Evolutionary conservation across 1,139 yeast species (phyloP).

Genomic region (Sugiyamaella neomexicana): DNA sequence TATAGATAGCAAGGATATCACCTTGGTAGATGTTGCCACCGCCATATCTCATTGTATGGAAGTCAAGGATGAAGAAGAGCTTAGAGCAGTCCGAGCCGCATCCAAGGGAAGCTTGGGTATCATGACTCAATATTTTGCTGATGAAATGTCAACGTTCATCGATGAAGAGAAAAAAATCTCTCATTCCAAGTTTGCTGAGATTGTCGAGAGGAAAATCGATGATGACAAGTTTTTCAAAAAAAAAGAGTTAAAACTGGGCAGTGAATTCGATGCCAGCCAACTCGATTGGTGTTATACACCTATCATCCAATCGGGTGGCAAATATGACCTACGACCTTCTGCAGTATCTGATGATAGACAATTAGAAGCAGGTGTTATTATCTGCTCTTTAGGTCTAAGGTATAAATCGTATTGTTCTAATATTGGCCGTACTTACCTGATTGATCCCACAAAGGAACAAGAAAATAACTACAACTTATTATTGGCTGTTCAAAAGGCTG

Average conservation of each 20-base stretch:
- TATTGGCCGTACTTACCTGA: conserved; percentile 81
- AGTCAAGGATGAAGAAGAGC: conserved; percentile 77
- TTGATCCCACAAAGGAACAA: conserved; percentile 83
- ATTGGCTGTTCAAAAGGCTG: conserved; percentile 56
- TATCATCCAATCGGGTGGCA: conserved; percentile 84
- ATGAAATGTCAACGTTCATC: conserved; percentile 82
- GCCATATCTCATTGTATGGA: conserved; percentile 64
- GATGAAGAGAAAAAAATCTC: conserved; percentile 82
- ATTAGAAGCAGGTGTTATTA: conserved; percentile 74
- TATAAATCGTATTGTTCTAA: conserved; percentile 90
- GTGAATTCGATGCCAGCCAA: conserved; percentile 71
- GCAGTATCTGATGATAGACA: conserved; percentile 71
- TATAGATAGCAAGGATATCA: conserved; percentile 42
- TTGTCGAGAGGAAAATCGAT: conserved; percentile 79
- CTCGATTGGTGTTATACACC: conserved; percentile 96
- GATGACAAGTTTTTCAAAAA: conserved; percentile 63
- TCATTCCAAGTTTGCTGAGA: conserved; percentile 71
- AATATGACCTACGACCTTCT: conserved; percentile 80
- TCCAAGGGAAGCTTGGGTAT: conserved; percentile 75
- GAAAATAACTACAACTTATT: conserved; percentile 78
- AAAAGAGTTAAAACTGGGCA: conserved; percentile 54
- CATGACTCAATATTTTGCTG: conserved; percentile 75
- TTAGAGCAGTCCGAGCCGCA: conserved; percentile 64
- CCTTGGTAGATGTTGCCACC: conserved; percentile 55
- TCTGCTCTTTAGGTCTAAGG: conserved; percentile 82